phyloP scores from a whole-genome alignment of 208 protist species.

The Naegleria gruberi region DNA sequence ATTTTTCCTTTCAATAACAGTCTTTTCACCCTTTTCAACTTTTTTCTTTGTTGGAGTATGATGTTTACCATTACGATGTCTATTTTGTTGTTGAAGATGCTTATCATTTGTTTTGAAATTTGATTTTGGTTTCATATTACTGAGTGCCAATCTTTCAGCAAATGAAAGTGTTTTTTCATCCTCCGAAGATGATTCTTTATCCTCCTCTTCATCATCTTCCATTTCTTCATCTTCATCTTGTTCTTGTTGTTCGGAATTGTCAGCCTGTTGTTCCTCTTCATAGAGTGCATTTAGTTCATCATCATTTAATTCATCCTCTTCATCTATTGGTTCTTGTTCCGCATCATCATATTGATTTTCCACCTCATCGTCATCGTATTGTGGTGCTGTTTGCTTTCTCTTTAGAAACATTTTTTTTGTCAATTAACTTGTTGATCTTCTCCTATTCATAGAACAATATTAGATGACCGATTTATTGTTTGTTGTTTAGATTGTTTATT shows the following conservation, averaged over 20 bases:
- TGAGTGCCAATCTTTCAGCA: neutral
- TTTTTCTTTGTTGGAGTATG: neutral
- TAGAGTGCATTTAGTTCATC: too few relatives aligned
- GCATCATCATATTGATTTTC: too few relatives aligned
- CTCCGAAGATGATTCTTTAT: neutral
- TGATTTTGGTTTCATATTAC: neutral
- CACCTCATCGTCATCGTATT: too few relatives aligned
- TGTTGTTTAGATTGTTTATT: too few relatives aligned
- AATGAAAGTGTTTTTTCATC: neutral
- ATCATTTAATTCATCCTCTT: too few relatives aligned
- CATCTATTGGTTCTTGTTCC: too few relatives aligned
- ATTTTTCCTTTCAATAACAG: neutral
- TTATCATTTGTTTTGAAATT: neutral
- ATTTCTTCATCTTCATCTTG: neutral
- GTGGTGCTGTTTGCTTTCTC: too few relatives aligned
- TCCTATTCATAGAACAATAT: too few relatives aligned
- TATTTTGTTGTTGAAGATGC: neutral
- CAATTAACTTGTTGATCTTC: too few relatives aligned
- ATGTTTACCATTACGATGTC: neutral
- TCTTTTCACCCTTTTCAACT: neutral
- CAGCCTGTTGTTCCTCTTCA: neutral
- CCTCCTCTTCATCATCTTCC: constrained; percentile 9
- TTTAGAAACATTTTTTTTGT: neutral
- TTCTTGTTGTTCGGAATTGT: neutral
- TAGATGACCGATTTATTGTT: too few relatives aligned